Evolutionary conservation across 2,329 filamentous ascomycete species (phyloP), one percentile per base, ranked within the genome.

Genomic region (Sclerotinia spermophila): DNA sequence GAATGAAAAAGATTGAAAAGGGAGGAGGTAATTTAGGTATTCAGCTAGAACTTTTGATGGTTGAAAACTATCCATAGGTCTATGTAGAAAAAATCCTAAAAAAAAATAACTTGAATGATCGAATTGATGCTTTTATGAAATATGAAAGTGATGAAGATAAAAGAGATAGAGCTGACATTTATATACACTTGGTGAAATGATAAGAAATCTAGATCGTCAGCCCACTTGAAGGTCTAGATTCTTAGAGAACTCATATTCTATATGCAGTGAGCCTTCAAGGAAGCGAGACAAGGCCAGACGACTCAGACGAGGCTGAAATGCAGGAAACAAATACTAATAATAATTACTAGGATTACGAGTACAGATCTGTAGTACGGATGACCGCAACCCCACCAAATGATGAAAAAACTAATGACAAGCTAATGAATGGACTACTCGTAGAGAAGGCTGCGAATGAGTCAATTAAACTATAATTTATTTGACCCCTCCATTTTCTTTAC

Each of bases 181-280:
- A 48, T 64, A 64, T 48, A 40, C 33, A 65, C 56, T 45, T 48
- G 17, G 33, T 33, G 51, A 38, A 7, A 65, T 8, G 21, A 24
- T 38, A 51, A 65, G 24, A 21, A 40, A 55, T 66, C 61, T 66
- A 66, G 62, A 66, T 66, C 62, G n/a, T 66, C 62, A 66, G 62
- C 62, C 62, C 48, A 66, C 48, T 38, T 66, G 17, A 40, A 66
- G 62, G 62, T 66, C 62, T 66, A 66, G 62, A 66, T 66, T 66
- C 45, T 38, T 21, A 53, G 35, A 65, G 62, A 66, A 66, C 62
- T 60, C 58, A 27, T 17, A 40, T 60, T 5, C 27, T 53, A 40
- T 66, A 53, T 66, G 62, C 62, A 53, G 45, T 66, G 35, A 53
- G 35, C 62, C 62, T 51, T 65, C 10, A 45, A 65, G 61, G 61